Base-by-base conservation (phyloP, 2,329 filamentous ascomycete genomes). In the Calycina marina region DNA sequence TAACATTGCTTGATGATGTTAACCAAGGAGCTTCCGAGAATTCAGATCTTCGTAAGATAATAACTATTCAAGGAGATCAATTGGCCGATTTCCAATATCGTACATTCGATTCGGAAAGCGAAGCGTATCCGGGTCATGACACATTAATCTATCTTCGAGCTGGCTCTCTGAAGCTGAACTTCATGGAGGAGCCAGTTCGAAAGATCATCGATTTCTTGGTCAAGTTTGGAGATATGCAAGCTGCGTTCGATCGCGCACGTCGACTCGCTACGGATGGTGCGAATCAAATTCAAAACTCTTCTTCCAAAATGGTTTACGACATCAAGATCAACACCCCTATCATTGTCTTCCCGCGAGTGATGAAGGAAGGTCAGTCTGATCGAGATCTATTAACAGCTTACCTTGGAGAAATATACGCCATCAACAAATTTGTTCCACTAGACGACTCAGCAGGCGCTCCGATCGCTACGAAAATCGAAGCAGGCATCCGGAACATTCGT, bases 141-240 rank as follows among this genome's bases (percentile, higher is more conserved):
- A 90, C 83, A 10, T 88, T 86, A 2, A 75, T 98, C 17, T 92
- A 75, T 49, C 63, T 99, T 8, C 76, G 88, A 20, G 88, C 90
- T 12, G 90, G 90, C 2, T 98, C 90, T 0, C 78, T 98, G 54
- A 96, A 93, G 58, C 67, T 98, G 52, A 96, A 94, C 53, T 98
- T 99, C 53, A 61, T 96, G 4, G 88, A 94, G 40, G 92, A 98
- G 54, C 90, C 90, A 0, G 94, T 96, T 63, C 75, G 90, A 32
- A 96, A 96, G 58, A 96, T 99, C 42, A 83, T 98, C 56, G 83
- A 92, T 44, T 99, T 98, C 56, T 65, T 93, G 26, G 85, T 99
- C 54, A 98, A 98, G 49, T 99, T 99, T 54, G 90, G 92, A 39
- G 93, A 93, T 58, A 99, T 99, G 90, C 90, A 98, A 56, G 88